Evolutionary conservation across 768 basidiomycete genomes (phyloP), one percentile per base, ranked within the genome.

Genomic region (Hydnomerulius pinastri): DNA sequence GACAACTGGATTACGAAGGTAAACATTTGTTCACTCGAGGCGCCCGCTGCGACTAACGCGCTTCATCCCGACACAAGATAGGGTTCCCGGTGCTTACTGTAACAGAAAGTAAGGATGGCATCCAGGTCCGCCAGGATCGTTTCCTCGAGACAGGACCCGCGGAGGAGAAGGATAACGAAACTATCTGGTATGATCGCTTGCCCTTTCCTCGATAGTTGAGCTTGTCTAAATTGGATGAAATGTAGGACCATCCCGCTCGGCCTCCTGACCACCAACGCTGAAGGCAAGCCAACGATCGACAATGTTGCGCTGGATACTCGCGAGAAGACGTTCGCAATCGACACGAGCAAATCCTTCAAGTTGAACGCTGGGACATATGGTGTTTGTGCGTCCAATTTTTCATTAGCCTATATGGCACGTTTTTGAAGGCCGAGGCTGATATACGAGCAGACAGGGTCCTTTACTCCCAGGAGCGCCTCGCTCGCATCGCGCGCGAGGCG

Each of bases 51-150:
- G 9, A 23, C 10, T 35, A n/a, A 33, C 24, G 29, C 10, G 20
- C 33, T 20, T 18, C 1, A 36, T 40, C 12, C 11, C 5, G 23
- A 30, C 12, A 33, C 25, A 54, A 78, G 79, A 76, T 82, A 50
- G 97, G 97, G 13, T 98, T 87, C 75, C 97, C 97, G 1, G 85
- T 98, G 21, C 67, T 98, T 48, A 88, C 83, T 27, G 91, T 98
- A 38, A 87, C 82, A 2, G 94, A 98, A 70, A 79, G 76, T 11
- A 67, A 74, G 1, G 80, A 77, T 37, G 86, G 86, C 9, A 84
- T 99, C 59, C 78, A 75, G 48, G 77, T 98, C 46, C 82, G 85
- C 28, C 97, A 98, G 71, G 90, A 97, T 65, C 80, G 97, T 17
- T 98, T 97, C 79, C 74, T 98, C 40, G 87, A 91, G 63, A 89